Evolutionary conservation across 2,329 filamentous ascomycete genomes (phyloP).

Genomic region (Sporothrix pallida): DNA sequence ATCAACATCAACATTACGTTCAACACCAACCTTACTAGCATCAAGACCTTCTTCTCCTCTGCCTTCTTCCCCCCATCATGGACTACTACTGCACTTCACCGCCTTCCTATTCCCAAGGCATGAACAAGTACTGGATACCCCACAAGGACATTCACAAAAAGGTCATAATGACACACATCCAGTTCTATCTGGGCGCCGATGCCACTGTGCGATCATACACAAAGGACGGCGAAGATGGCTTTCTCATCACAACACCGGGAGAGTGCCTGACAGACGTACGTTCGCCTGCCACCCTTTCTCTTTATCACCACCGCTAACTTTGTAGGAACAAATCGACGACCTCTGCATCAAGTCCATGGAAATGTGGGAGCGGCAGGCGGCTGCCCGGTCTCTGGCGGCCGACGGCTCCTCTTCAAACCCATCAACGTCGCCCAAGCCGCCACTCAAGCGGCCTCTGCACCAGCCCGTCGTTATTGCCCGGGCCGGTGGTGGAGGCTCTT

Average conservation of each 20-base stretch:
- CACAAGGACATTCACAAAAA: conserved; percentile 65
- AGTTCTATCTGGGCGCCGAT: conserved; percentile 63
- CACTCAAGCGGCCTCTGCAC: conserved; percentile 62
- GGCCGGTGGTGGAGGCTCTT: conserved; percentile 42
- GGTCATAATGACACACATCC: conserved; percentile 64
- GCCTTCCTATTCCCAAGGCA: conserved; percentile 44
- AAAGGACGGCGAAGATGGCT: conserved; percentile 65
- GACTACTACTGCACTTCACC: conserved; percentile 15
- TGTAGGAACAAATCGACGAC: conserved; percentile 67
- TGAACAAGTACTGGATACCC: conserved; percentile 68
- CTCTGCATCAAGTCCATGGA: conserved; percentile 65
- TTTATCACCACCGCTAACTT: neutral
- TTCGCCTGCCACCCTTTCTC: too few relatives aligned
- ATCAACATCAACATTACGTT: neutral
- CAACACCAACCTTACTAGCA: neutral
- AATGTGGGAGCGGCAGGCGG: conserved; percentile 62
- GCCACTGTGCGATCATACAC: conserved; percentile 64
- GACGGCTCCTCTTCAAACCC: conserved; percentile 39
- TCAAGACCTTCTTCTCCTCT: neutral
- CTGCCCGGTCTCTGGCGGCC: conserved; percentile 47
- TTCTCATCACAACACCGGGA: conserved; percentile 63
- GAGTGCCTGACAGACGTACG: conserved; percentile 65
- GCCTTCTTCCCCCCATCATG: conserved; percentile 1
- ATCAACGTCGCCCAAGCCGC: conserved; percentile 52
- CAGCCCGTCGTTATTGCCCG: conserved; percentile 60